Percentiles rank a stretch among this genome's conserved stretches.
Evolutionary conservation across 768 basidiomycete genomes (phyloP).

Genomic region (Boletus rubroflammeus): DNA sequence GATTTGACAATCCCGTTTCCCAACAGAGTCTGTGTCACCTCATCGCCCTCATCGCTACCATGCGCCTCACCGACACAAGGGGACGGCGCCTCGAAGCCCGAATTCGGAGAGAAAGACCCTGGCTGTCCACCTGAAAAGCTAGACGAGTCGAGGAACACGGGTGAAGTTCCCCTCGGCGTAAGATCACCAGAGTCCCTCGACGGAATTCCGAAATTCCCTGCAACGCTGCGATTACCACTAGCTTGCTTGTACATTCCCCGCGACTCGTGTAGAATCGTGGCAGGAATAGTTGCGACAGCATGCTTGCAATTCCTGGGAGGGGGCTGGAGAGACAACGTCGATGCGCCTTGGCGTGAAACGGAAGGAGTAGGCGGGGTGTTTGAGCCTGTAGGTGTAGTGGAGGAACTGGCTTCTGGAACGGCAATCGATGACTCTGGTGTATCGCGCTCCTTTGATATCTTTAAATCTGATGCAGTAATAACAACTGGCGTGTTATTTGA

Average conservation of each 20-base stretch:
- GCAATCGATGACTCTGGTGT: conserved; percentile 14
- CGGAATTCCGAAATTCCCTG: conserved; percentile 29
- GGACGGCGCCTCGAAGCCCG: neutral
- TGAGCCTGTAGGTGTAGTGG: conserved; percentile 32
- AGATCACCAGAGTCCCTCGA: conserved; percentile 7
- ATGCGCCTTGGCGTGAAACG: conserved; percentile 31
- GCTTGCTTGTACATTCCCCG: conserved; percentile 26
- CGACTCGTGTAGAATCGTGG: conserved; percentile 1
- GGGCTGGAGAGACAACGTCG: conserved; percentile 32
- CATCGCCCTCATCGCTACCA: conserved; percentile 3
- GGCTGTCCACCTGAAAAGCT: conserved; percentile 1
- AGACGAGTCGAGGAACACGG: conserved; percentile 1
- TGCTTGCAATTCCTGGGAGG: conserved; percentile 32
- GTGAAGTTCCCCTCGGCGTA: conserved; percentile 11
- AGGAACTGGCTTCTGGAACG: conserved; percentile 8
- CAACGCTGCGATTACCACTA: conserved; percentile 27
- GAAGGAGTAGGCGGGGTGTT: conserved; percentile 15
- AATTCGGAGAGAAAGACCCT: conserved; percentile 4
- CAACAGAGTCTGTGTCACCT: neutral
- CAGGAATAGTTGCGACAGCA: neutral
- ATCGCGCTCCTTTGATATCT: conserved; percentile 39
- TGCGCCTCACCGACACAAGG: neutral
- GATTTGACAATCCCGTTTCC: neutral
- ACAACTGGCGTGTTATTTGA: conserved; percentile 20
- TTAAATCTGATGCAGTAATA: conserved; percentile 32